A percentile compares a stretch with the other conserved stretches of the same genome.
Evolutionary conservation across 257 asterid genomes (phyloP).

Genomic region (Plectranthus barbatus): DNA sequence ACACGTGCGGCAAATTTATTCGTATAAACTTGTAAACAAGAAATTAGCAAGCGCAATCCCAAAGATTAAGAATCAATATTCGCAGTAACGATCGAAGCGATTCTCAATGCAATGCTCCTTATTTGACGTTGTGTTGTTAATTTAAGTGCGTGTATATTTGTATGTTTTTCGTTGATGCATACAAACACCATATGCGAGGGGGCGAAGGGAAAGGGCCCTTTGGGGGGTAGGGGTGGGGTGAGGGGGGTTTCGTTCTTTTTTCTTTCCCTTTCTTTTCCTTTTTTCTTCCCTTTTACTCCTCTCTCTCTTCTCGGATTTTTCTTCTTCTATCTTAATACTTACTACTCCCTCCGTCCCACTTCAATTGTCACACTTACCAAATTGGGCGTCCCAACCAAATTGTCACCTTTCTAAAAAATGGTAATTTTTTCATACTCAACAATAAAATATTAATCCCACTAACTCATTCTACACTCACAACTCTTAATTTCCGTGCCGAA

Average conservation of each 20-base stretch:
- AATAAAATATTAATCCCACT: too few relatives aligned
- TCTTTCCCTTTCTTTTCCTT: constrained; percentile 11
- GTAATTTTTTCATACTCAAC: too few relatives aligned
- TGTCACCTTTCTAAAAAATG: too few relatives aligned
- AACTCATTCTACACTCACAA: too few relatives aligned
- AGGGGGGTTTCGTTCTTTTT: constrained; percentile 3
- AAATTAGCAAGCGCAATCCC: constrained; percentile 17
- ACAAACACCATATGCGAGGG: constrained; percentile 15
- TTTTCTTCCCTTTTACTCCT: neutral
- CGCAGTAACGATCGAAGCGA: constrained; percentile 43
- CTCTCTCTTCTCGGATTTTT: too few relatives aligned
- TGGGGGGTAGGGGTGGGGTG: neutral
- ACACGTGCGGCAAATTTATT: constrained; percentile 5
- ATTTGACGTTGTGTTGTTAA: constrained; percentile 6
- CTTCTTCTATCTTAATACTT: neutral
- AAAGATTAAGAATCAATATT: constrained; percentile 24
- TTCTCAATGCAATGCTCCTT: constrained; percentile 25
- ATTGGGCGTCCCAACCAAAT: too few relatives aligned
- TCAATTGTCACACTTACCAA: too few relatives aligned
- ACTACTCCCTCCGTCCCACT: too few relatives aligned
- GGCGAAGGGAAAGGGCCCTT: constrained; percentile 1
- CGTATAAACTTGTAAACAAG: neutral
- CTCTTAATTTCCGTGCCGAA: too few relatives aligned
- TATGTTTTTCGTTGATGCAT: constrained; percentile 11
- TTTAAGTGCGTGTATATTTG: constrained; percentile 27